Conservation (phyloP, 2,329 filamentous ascomycete genomes). For the Trichoderma cornu-damae region DNA sequence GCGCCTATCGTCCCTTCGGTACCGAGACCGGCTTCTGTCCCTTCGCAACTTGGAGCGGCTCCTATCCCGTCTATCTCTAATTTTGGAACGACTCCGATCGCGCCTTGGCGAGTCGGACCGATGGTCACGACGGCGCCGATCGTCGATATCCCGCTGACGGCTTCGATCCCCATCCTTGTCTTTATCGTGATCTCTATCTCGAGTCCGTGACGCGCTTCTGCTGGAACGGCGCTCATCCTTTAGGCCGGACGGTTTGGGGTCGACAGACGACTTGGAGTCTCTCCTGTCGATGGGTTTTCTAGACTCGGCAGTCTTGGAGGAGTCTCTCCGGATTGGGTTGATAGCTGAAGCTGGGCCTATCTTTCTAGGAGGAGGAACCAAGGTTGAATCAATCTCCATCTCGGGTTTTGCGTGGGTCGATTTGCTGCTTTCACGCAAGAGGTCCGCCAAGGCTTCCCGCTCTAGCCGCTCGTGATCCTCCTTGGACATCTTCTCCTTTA, state of each 20-base stretch:
- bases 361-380: slow-evolving; percentile 52
- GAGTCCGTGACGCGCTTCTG: slow-evolving; percentile 32
- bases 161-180: slow-evolving; percentile 30
- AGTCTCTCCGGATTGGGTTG: slow-evolving; percentile 47
- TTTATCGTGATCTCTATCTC: slow-evolving; percentile 26
- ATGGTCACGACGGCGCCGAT: slow-evolving; percentile 32
- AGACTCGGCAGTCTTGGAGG: slow-evolving; percentile 39
- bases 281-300: slow-evolving; percentile 37
- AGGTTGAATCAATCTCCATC: slow-evolving; percentile 51
- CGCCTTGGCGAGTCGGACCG: slow-evolving; percentile 38
- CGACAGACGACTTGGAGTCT: slow-evolving; percentile 29
- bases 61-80: slow-evolving; percentile 33
- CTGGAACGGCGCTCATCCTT: slow-evolving; percentile 31
- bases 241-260: slow-evolving; percentile 24
- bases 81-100: slow-evolving; percentile 32
- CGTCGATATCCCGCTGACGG: slow-evolving; percentile 27
- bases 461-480: slow-evolving; percentile 55
- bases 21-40: slow-evolving; percentile 39
- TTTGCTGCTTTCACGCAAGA: slow-evolving; percentile 55
- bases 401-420: slow-evolving; percentile 46
- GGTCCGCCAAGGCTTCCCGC: slow-evolving; percentile 53
- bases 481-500: slow-evolving; percentile 52
- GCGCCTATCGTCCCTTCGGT: slow-evolving; percentile 30
- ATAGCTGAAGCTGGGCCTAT: slow-evolving; percentile 53
- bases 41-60: slow-evolving; percentile 35